phyloP scores from a whole-genome alignment of 1,139 yeast species.

The Hanseniaspora uvarum region DNA sequence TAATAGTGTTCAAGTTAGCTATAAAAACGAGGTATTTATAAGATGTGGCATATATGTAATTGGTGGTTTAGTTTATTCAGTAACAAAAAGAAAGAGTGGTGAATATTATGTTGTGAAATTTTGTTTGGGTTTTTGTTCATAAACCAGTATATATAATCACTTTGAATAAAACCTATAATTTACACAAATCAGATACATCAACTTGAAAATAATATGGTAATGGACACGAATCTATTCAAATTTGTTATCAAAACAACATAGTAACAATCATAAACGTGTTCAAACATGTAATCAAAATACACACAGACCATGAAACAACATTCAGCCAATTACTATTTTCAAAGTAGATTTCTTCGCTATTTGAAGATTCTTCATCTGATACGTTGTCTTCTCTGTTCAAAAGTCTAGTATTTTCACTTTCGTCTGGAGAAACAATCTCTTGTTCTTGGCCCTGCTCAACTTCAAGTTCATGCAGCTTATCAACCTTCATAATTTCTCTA shows the following conservation, averaged over 20 bases:
- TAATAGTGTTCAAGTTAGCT: too few species aligned
- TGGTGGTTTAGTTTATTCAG: too few species aligned
- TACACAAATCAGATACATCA: not conserved
- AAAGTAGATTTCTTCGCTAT: not conserved
- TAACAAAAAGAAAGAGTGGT: too few species aligned
- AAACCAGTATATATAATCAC: too few species aligned
- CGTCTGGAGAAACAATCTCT: not conserved
- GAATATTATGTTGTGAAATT: too few species aligned
- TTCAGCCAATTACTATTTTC: slow-evolving; percentile 6
- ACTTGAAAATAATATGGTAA: not conserved
- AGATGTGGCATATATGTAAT: too few species aligned
- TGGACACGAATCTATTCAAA: slow-evolving; percentile 6
- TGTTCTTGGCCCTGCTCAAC: slow-evolving; percentile 15
- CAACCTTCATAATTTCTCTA: slow-evolving; percentile 13
- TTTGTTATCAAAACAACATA: slow-evolving; percentile 4
- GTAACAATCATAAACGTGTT: slow-evolving; percentile 9
- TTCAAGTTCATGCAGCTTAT: slow-evolving; percentile 11
- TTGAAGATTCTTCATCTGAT: not conserved
- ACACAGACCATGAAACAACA: slow-evolving; percentile 5
- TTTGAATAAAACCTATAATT: not conserved
- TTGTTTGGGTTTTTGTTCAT: too few species aligned
- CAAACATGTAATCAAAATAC: slow-evolving; percentile 9
- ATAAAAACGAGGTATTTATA: too few species aligned
- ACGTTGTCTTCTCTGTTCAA: not conserved
- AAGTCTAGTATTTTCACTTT: not conserved